Percentiles rank a stretch among this genome's conserved stretches.
Evolutionary conservation across 345 rosid species (phyloP).

Genomic region (Arabidopsis arenosa): DNA sequence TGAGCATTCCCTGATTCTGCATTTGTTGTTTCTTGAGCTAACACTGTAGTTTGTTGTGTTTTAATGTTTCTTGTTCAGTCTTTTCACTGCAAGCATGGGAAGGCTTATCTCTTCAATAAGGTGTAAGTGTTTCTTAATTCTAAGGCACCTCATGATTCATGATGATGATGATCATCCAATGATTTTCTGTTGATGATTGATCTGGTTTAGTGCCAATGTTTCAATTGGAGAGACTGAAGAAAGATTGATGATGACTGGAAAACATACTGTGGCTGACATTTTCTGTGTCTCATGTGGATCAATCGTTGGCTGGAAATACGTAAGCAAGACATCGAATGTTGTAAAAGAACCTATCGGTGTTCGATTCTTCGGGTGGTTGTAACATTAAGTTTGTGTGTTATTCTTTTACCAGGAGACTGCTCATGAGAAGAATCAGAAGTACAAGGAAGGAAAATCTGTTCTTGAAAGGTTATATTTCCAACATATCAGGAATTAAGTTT

Average conservation of each 20-base stretch:
- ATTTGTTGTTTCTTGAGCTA: conserved; percentile 21
- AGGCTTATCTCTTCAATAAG: conserved; percentile 94
- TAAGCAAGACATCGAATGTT: conserved; percentile 50
- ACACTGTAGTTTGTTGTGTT: background rate
- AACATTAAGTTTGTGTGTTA: conserved; percentile 1
- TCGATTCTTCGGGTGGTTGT: background rate
- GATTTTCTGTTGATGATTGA: background rate
- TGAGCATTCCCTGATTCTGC: background rate
- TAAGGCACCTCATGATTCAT: background rate
- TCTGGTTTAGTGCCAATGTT: conserved; percentile 67
- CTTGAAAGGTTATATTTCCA: conserved; percentile 68
- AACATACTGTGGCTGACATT: conserved; percentile 89
- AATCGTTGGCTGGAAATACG: conserved; percentile 96
- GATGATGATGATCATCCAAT: conserved; percentile 12
- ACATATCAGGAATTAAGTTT: background rate
- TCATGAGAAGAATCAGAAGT: conserved; percentile 84
- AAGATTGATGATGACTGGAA: conserved; percentile 84
- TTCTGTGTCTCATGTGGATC: conserved; percentile 98
- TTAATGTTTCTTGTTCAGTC: conserved; percentile 57
- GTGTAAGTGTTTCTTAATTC: conserved; percentile 82
- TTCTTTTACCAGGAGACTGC: conserved; percentile 77
- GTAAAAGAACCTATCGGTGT: background rate
- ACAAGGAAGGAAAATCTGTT: conserved; percentile 99
- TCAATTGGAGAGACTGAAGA: conserved; percentile 75
- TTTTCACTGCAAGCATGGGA: conserved; percentile 90